Base-by-base conservation (phyloP, 345 rosid species). In the Litchi chinensis region DNA sequence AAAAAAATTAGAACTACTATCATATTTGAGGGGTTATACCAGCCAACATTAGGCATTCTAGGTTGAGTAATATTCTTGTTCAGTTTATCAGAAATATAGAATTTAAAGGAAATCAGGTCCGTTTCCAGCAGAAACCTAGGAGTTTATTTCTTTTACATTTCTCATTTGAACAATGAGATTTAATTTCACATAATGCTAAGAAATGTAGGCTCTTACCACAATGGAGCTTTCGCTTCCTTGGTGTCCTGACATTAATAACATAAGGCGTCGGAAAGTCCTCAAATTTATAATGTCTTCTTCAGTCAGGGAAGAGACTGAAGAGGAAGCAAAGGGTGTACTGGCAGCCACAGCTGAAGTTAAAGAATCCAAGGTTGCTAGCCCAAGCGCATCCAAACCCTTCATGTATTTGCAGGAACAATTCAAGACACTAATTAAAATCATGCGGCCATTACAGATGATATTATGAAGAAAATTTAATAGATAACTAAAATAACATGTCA, bases 351-450 rank as follows among this genome's bases (percentile, higher is more conserved):
- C 83, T 65, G 88, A 92, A 71, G 89, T 80, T 69, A 93, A 77
- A 40, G 90, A 91, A 81, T 92, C 91, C 67, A 94, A 68, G 44
- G 95, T 88, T 67, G 94, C 97, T 78, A 93, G 80, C 75, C 98
- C 98, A 78, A 89, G 89, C 78, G 98, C 97, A 86, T 95, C 98
- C 85, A 95, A 75, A 57, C 98, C 98, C 98, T 95, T 87, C 44
- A 75, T 43, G 56, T 28, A 65, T 79, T 77, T 39, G 32, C 10
- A 54, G 65, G 76, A 63, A 75, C 63, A 81, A 63, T 54, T 21
- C 44, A 28, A 80, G 60, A 76, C 18, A 59, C 69, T 24, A 77
- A 21, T 65, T 57, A 41, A 41, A 46, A 71, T 19, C 68, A 77
- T 3, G 24, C 11, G 8, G 65, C 9, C 48, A 68, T 43, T n/a